Percentiles rank a stretch among this genome's conserved stretches.
Conservation (phyloP, 2,329 filamentous ascomycete species). For the Beauveria brongniartii region DNA sequence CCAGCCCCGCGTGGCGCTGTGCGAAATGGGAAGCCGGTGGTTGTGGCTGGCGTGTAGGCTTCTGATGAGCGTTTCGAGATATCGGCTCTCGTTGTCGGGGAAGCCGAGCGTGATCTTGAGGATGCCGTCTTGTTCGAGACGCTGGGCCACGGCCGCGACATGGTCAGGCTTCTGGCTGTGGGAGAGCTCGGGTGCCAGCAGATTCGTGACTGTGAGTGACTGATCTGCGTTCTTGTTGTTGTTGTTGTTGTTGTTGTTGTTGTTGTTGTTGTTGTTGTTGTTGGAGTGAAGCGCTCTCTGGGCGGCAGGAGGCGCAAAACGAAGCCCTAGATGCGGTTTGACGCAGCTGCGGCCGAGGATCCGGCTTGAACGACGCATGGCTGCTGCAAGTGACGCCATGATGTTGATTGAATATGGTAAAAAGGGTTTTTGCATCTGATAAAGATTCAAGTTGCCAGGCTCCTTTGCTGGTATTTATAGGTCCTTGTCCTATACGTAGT, state of each 20-base stretch:
- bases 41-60: slow-evolving; percentile 25
- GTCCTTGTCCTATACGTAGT: neutral
- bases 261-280: neutral
- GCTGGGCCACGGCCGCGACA: neutral
- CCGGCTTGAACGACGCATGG: neutral
- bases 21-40: slow-evolving; percentile 30
- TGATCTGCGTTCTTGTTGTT: neutral
- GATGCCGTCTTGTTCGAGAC: slow-evolving; percentile 19
- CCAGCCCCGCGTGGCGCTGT: slow-evolving; percentile 34
- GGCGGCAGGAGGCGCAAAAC: neutral
- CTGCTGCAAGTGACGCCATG: neutral
- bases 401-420: neutral
- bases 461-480: neutral
- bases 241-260: neutral
- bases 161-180: neutral
- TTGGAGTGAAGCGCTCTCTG: neutral
- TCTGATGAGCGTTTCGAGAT: slow-evolving; percentile 25
- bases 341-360: neutral
- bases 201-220: neutral
- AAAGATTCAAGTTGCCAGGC: neutral
- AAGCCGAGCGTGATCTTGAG: slow-evolving; percentile 29
- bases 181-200: neutral
- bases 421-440: neutral
- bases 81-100: slow-evolving; percentile 23
- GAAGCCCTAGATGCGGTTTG: neutral